Percentiles rank a stretch among this genome's conserved stretches.
These are phyloP conservation scores for Colletotrichum sp. DNA, from an alignment of 2,329 filamentous ascomycete species.

Conservation along the genomic window DNA sequence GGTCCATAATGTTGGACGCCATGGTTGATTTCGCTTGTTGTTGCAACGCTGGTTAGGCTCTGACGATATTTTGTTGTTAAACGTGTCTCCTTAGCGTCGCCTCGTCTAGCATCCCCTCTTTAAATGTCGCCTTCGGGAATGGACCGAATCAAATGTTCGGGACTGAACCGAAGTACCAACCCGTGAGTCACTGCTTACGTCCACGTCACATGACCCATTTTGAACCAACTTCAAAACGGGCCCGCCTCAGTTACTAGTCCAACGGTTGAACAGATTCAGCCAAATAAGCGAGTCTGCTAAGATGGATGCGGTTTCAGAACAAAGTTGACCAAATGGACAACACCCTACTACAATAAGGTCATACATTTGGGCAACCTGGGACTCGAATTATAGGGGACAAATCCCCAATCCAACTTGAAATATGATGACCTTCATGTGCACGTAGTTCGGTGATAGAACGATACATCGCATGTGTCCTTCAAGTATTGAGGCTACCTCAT, in stretches of 20 bases:
- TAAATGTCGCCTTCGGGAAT: background rate
- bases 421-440: background rate
- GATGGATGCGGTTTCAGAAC: background rate
- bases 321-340: background rate
- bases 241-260: background rate
- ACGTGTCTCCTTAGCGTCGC: background rate
- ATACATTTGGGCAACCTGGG: background rate
- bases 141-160: background rate
- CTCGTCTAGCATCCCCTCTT: background rate
- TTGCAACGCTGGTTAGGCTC: background rate
- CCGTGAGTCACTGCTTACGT: background rate
- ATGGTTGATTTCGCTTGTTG: background rate
- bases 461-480: background rate
- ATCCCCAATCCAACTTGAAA: background rate
- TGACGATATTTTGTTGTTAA: accelerated
- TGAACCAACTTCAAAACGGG: background rate
- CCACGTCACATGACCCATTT: background rate
- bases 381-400: background rate
- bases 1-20: slow-evolving; percentile 8
- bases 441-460: background rate
- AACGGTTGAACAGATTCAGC: background rate
- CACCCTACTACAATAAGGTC: background rate
- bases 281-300: background rate
- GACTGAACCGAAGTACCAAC: background rate
- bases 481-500: background rate